Percentiles rank a stretch among this genome's conserved stretches.
Conservation (phyloP, 345 rosid genomes). For the Citrus hindsii region DNA sequence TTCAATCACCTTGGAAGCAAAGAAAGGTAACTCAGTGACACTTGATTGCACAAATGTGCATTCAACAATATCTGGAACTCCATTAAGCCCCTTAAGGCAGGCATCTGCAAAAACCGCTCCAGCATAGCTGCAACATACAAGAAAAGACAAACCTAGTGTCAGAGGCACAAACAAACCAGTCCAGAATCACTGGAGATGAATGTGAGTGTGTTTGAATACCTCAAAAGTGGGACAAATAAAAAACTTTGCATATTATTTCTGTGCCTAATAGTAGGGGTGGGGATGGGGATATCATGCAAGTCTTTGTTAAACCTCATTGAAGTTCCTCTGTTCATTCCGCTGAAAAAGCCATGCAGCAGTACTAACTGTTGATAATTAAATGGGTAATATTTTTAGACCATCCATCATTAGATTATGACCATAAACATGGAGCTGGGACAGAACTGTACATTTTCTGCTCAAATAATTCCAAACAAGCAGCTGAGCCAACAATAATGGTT, state of each 20-base stretch:
- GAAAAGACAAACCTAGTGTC: not conserved
- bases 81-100: conserved; percentile 84
- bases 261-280: not conserved
- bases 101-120: conserved; percentile 92
- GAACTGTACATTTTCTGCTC: not conserved
- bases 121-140: conserved; percentile 56
- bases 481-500: not conserved
- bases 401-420: not conserved
- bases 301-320: not conserved
- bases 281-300: not conserved
- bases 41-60: conserved; percentile 74
- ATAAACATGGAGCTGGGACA: not conserved
- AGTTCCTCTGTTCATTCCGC: not conserved
- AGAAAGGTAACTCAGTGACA: conserved; percentile 76
- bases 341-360: not conserved
- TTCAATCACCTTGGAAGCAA: conserved; percentile 74
- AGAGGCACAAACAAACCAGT: not conserved
- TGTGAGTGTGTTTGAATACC: not conserved
- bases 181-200: not conserved
- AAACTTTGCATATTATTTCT: not conserved
- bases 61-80: conserved; percentile 71
- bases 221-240: not conserved
- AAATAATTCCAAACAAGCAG: not conserved
- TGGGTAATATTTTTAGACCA: not conserved
- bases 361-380: not conserved